These are phyloP conservation scores for Candida tetrigidarum DNA, from an alignment of 1,139 yeast species.

Conservation along the genomic window DNA sequence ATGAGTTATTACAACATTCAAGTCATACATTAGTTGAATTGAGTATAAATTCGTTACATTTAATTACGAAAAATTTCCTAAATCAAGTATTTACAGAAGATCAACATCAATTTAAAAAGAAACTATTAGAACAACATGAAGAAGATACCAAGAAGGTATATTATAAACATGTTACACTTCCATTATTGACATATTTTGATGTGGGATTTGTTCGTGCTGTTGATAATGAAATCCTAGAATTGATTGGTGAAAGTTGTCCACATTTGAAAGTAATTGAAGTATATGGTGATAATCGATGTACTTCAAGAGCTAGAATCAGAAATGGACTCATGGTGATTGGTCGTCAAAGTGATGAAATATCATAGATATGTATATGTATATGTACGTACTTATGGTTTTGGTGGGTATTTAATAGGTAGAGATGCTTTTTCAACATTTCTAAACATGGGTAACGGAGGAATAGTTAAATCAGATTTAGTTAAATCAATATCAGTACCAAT, in stretches of 20 bases:
- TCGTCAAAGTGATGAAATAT: slow-evolving; percentile 53
- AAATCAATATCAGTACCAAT: slow-evolving; percentile 32
- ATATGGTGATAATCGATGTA: slow-evolving; percentile 76
- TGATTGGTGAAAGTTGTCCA: slow-evolving; percentile 60
- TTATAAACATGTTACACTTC: slow-evolving; percentile 34
- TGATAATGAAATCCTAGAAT: slow-evolving; percentile 63
- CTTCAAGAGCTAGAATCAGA: slow-evolving; percentile 55
- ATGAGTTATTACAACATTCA: slow-evolving; percentile 67
- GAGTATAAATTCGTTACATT: slow-evolving; percentile 69
- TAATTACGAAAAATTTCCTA: slow-evolving; percentile 55
- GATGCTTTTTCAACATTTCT: slow-evolving; percentile 65
- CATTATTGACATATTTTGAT: slow-evolving; percentile 67
- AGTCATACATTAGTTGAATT: slow-evolving; percentile 67
- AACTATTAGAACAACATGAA: slow-evolving; percentile 27
- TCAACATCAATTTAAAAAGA: slow-evolving; percentile 32
- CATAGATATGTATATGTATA: slow-evolving; percentile 3
- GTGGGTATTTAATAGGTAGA: slow-evolving; percentile 38
- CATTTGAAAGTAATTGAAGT: slow-evolving; percentile 70
- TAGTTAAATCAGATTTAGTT: slow-evolving; percentile 21
- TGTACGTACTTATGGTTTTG: neutral
- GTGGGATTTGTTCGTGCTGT: slow-evolving; percentile 77
- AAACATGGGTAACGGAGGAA: slow-evolving; percentile 58
- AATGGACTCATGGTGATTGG: slow-evolving; percentile 71
- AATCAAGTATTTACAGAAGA: slow-evolving; percentile 44
- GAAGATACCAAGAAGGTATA: slow-evolving; percentile 17